Conservation (phyloP, 164 flowering plant species). For the Cinnamomum chago region DNA sequence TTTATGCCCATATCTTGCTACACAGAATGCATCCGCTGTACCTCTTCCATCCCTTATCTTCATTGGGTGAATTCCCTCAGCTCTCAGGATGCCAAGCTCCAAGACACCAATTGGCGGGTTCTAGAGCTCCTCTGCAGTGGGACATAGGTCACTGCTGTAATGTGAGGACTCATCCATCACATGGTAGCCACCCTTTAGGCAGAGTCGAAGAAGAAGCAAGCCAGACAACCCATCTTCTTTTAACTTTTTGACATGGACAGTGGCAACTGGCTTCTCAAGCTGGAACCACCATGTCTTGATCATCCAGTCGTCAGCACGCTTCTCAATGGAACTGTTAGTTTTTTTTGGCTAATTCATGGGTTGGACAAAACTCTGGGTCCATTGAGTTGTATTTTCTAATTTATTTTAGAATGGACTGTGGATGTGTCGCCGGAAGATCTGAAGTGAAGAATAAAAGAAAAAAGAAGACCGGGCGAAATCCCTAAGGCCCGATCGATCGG, state of each 20-base stretch:
- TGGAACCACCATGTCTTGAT: conserved; percentile 70
- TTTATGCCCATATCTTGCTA: conserved; percentile 85
- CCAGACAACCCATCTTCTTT: conserved; percentile 75
- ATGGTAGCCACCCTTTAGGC: conserved; percentile 94
- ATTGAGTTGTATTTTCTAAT: too few relatives aligned
- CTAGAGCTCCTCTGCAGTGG: conserved; percentile 87
- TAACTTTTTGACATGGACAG: conserved; percentile 33
- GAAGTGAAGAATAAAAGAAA: too few relatives aligned
- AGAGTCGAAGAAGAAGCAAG: conserved; percentile 62
- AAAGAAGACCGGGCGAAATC: too few relatives aligned
- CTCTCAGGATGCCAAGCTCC: conserved; percentile 78
- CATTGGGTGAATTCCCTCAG: conserved; percentile 82
- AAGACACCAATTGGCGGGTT: conserved; percentile 68
- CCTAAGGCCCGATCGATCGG: too few relatives aligned
- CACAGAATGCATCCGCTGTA: conserved; percentile 85
- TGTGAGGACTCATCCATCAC: conserved; percentile 91
- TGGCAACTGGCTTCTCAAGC: conserved; percentile 62
- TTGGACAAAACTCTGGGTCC: too few relatives aligned
- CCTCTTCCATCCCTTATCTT: conserved; percentile 78
- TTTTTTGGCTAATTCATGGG: too few relatives aligned
- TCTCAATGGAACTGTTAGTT: conserved; percentile 59
- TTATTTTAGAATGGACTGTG: too few relatives aligned
- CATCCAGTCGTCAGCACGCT: conserved; percentile 77
- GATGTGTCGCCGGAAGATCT: too few relatives aligned
- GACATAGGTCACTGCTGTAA: conserved; percentile 90